Evolutionary conservation across 257 asterid species (phyloP).

Genomic region (Nyctanthes arbortristis): DNA sequence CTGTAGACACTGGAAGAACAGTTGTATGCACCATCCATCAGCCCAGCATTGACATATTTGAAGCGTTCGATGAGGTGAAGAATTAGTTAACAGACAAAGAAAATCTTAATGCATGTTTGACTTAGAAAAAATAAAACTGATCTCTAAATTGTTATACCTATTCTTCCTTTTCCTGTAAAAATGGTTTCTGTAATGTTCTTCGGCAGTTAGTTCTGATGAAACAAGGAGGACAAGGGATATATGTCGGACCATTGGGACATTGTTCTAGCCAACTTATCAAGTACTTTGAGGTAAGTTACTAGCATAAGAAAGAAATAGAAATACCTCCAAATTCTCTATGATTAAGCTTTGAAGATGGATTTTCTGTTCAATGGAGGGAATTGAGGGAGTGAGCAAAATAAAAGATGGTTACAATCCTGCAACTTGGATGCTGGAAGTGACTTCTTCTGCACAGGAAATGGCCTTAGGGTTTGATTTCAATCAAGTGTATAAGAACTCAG

Average conservation of each 20-base stretch:
- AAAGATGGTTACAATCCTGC: slow-evolving; percentile 63
- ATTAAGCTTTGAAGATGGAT: neutral
- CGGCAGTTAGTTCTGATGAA: slow-evolving; percentile 53
- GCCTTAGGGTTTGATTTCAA: slow-evolving; percentile 45
- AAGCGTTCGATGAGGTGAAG: slow-evolving; percentile 63
- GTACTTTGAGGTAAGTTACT: slow-evolving; percentile 49
- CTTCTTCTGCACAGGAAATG: slow-evolving; percentile 44
- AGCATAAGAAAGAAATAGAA: neutral
- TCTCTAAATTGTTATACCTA: neutral
- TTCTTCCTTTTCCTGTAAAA: neutral
- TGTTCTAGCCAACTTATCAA: slow-evolving; percentile 46
- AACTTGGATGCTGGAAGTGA: slow-evolving; percentile 74
- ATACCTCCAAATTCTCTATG: neutral
- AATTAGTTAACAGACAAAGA: neutral
- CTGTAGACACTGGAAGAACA: slow-evolving; percentile 65
- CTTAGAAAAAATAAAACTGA: neutral
- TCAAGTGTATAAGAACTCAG: slow-evolving; percentile 46
- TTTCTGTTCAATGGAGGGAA: slow-evolving; percentile 30
- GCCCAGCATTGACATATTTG: slow-evolving; percentile 73
- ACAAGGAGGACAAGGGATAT: slow-evolving; percentile 77
- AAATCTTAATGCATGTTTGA: neutral
- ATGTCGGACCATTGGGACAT: slow-evolving; percentile 67
- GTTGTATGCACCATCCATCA: slow-evolving; percentile 79
- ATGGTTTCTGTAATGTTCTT: neutral
- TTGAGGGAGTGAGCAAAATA: slow-evolving; percentile 47